Evolutionary conservation across 2,329 filamentous ascomycete species (phyloP).

Genomic region (Calonectria pauciramosa): DNA sequence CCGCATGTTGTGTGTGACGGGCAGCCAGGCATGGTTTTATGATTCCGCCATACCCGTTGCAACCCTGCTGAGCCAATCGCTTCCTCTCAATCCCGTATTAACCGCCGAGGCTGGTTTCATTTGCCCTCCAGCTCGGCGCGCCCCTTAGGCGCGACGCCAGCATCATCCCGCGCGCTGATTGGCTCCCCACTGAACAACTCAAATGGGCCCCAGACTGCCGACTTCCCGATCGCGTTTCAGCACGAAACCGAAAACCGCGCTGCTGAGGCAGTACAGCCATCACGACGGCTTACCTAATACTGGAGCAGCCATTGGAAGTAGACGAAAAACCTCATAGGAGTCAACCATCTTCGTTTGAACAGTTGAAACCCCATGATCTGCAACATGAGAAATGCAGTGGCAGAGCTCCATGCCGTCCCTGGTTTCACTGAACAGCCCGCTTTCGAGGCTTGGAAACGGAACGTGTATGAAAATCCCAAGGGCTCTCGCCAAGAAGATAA

Average conservation of each 20-base stretch:
- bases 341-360: background rate
- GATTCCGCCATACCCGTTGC: background rate
- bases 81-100: background rate
- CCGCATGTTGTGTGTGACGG: background rate
- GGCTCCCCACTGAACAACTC: background rate
- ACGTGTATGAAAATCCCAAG: conserved; percentile 11
- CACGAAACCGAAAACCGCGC: background rate
- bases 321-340: background rate
- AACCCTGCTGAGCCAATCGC: background rate
- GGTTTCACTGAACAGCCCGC: background rate
- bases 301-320: background rate
- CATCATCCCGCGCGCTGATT: background rate
- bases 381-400: conserved; percentile 2
- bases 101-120: background rate
- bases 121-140: background rate
- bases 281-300: background rate
- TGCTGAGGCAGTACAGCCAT: background rate
- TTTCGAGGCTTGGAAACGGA: conserved; percentile 45
- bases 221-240: conserved; percentile 9
- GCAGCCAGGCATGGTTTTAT: background rate
- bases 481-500: conserved; percentile 32
- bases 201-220: conserved; percentile 1
- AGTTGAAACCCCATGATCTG: conserved; percentile 7
- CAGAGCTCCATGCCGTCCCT: background rate
- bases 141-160: background rate